These are phyloP conservation scores for Plantago ovata DNA, from an alignment of 257 asterid species.

Conservation along the genomic window DNA sequence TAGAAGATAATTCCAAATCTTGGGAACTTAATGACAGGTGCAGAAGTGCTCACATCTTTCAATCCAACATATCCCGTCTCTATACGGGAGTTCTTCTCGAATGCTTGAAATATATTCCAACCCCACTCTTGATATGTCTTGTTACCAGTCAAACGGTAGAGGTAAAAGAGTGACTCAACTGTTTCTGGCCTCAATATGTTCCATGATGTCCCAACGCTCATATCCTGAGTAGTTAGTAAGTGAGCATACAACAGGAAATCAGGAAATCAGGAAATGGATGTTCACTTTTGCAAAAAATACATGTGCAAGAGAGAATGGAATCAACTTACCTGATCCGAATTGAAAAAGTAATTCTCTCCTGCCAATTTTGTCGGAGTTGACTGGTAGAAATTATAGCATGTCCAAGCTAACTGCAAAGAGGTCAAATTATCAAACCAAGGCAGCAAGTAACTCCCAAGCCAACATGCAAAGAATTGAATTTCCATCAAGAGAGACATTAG, in stretches of 20 bases:
- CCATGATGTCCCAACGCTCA: conserved; percentile 99
- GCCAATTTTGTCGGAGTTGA: conserved; percentile 98
- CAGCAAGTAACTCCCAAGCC: conserved; percentile 15
- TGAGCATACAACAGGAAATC: conserved; percentile 4
- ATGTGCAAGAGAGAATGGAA: conserved; percentile 5
- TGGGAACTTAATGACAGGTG: too few species aligned
- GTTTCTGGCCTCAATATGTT: conserved; percentile 99
- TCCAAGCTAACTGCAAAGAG: conserved; percentile 89
- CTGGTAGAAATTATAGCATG: conserved; percentile 97
- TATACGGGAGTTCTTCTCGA: conserved; percentile 88
- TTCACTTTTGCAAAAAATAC: conserved; percentile 1
- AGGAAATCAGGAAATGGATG: too few species aligned
- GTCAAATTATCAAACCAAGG: conserved; percentile 20
- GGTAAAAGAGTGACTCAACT: conserved; percentile 95
- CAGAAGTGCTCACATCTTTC: conserved; percentile 74
- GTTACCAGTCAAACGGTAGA: conserved; percentile 98
- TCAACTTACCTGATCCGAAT: conserved; percentile 63
- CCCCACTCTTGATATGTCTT: conserved; percentile 99
- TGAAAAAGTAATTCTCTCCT: conserved; percentile 92
- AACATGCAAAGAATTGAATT: conserved; percentile 1
- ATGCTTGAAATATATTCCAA: conserved; percentile 98
- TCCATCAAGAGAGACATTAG: conserved; percentile 16
- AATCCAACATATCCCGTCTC: conserved; percentile 96
- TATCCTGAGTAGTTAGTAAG: conserved; percentile 51
- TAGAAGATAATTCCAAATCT: too few species aligned